phyloP scores from a whole-genome alignment of 495 filamentous ascomycete species.

The Neurospora sp. region DNA sequence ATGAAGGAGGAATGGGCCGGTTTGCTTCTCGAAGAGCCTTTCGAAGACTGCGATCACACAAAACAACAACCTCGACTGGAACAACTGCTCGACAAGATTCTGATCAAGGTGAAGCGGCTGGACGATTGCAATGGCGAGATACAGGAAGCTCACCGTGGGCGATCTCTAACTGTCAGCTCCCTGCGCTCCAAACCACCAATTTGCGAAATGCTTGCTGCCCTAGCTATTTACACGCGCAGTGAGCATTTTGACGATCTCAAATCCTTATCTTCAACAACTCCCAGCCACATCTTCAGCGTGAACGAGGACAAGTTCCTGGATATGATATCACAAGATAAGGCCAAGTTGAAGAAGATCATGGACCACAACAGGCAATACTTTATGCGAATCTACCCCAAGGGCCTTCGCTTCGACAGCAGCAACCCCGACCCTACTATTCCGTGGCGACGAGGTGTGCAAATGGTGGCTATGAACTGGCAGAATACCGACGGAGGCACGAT shows the following conservation, averaged over 20 bases:
- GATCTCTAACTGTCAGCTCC: constrained; percentile 13
- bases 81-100: constrained; percentile 66
- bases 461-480: constrained; percentile 95
- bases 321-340: constrained; percentile 33
- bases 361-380: constrained; percentile 71
- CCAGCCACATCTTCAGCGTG: constrained; percentile 78
- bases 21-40: constrained; percentile 51
- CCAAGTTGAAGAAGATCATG: constrained; percentile 46
- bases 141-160: constrained; percentile 12
- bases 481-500: constrained; percentile 84
- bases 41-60: constrained; percentile 32
- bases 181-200: constrained; percentile 45
- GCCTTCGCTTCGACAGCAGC: constrained; percentile 66
- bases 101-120: constrained; percentile 80
- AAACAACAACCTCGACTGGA: constrained; percentile 55
- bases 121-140: constrained; percentile 26
- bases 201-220: constrained; percentile 53
- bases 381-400: constrained; percentile 86
- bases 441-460: constrained; percentile 83
- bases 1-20: constrained; percentile 79
- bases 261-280: constrained; percentile 43
- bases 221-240: constrained; percentile 78
- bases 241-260: constrained; percentile 65
- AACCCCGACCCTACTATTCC: constrained; percentile 76
- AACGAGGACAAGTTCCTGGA: constrained; percentile 63